Base-by-base conservation (phyloP, 306 rosid genomes). In the Cucurbita ficifolia region DNA sequence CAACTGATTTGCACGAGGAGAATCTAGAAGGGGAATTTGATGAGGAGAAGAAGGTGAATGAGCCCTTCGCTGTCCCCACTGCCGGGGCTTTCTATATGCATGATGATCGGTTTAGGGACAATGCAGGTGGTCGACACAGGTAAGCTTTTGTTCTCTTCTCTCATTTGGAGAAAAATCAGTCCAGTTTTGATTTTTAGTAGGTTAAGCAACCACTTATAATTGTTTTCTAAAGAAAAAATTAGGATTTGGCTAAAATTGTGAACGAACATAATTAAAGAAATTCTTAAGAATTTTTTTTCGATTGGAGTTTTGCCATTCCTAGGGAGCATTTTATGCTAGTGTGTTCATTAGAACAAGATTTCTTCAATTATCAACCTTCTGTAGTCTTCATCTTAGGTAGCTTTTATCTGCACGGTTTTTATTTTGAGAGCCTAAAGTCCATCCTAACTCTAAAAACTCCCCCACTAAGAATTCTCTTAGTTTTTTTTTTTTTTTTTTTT, bases 31-130 rank as follows among this genome's bases (percentile, higher is more conserved):
- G 69, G 10, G 90, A 77, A 51, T 42, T 65, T 24, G 70, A 73
- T 38, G 88, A 76, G 78, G 96, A 87, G 96, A 90, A 93, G 85
- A 90, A 88, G 88, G 96, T 88, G 87, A 84, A 88, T 61, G 98
- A 90, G 73, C 98, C 98, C 24, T 92, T 90, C 78, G 96, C 98
- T 2, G 98, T 92, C 53, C 98, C 96, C 50, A 90, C 98, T 0
- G 96, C 98, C n/a, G 98, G 98, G 76, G 98, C 96, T 2, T 92
- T 92, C 74, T 92, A 92, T 79, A 92, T 92, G 98, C 98, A 92
- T 14, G 98, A 92, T 72, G 98, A 92, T 51, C 87, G 98, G 39
- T 92, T 92, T 60, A 84, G 96, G 86, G 98, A 88, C 79, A 90
- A 77, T 86, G 79, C 89, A 5, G 89, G 86, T 71, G 92, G 87